Evolutionary conservation across 495 filamentous ascomycete species (phyloP), one percentile per base, ranked within the genome.

Genomic region (Aspergillus saccharolyticus): DNA sequence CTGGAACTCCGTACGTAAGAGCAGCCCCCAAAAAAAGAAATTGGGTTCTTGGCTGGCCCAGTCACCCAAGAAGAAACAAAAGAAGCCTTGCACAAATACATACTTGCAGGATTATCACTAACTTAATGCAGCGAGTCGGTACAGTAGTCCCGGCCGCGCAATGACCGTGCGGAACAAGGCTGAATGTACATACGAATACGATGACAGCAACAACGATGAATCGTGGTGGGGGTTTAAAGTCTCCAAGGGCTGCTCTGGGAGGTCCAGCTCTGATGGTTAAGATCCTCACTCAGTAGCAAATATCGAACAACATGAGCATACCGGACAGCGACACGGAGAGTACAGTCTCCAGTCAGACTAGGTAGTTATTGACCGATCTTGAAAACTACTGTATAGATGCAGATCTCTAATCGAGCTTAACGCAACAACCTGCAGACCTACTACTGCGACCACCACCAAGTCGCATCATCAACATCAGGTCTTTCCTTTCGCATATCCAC

Each of bases 401-500:
- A 48, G 20, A 5, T 22, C 19, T 22, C 19, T 20, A 10, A 48
- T 24, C 44, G 9, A 47, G 14, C 17, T 28, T 42, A 51, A 44
- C n/a, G 43, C 7, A 42, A 49, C 52, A 28, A 28, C 25, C 25
- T 4, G 25, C 25, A 60, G 49, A 49, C 25, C 44, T 49, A 17
- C 53, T 58, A 9, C 58, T 61, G 55, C 57, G 50, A 42, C 30
- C 53, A 10, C 47, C 28, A 18, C 28, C 51, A 46, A 65, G 56
- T 10, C 33, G 14, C 33, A 39, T 6, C 33, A 57, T 63, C 33
- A 67, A 21, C 67, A n/a, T n/a, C n/a, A 72, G 52, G 66, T 66
- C 42, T 74, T 76, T 59, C 61, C 70, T 48, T 64, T 74, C 44
- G 73, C 73, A 33, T 64, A 66, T 24, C 73, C 70, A 17, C 66